These are phyloP conservation scores for Trichopus zeylanicus DNA, from an alignment of 116 monocot species.

Conservation along the genomic window DNA sequence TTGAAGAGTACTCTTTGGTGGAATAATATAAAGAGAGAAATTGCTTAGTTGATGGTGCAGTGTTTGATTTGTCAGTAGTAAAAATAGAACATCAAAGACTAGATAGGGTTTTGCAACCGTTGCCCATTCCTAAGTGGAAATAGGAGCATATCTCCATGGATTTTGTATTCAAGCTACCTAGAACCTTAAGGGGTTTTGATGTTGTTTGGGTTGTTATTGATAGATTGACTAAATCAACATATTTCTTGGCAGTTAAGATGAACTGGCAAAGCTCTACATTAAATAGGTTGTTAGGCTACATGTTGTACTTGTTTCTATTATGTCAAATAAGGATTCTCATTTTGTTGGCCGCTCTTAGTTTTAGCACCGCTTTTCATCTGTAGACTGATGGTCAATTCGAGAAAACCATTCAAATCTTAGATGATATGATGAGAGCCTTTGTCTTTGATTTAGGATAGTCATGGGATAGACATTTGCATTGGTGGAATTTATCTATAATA, in stretches of 20 bases:
- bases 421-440: neutral
- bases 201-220: neutral
- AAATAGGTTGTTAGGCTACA: neutral
- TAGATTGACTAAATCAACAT: neutral
- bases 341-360: neutral
- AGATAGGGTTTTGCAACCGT: neutral
- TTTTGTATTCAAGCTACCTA: neutral
- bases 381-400: neutral
- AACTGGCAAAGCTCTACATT: neutral
- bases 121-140: neutral
- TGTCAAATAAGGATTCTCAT: neutral
- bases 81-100: neutral
- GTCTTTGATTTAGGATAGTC: neutral
- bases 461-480: neutral
- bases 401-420: neutral
- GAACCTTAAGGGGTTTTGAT: neutral
- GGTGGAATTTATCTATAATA: neutral
- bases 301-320: neutral
- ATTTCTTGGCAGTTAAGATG: neutral
- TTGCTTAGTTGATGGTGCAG: neutral
- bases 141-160: neutral
- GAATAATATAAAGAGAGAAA: neutral
- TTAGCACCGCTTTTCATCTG: neutral
- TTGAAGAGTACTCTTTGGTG: neutral
- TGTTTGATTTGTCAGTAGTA: neutral